Evolutionary conservation across 352 stramenopile species (phyloP).

Genomic region (Phytopythium mirpurense): DNA sequence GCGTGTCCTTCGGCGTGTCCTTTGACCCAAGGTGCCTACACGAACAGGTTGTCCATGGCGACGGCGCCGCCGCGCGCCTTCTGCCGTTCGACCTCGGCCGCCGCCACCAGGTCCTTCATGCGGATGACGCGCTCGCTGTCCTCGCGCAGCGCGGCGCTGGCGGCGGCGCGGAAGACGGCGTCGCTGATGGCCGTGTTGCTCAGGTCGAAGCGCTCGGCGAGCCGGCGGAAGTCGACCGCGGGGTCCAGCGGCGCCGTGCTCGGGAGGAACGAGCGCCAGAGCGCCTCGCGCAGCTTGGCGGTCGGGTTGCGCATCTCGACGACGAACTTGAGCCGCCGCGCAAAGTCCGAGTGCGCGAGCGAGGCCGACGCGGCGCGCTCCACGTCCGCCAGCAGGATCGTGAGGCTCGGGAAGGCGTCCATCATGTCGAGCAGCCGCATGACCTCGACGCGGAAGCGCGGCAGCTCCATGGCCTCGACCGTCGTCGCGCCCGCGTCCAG

Average conservation of each 20-base stretch:
- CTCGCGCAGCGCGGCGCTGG: slow-evolving; percentile 58
- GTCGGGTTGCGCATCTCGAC: slow-evolving; percentile 81
- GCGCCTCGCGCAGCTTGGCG: slow-evolving; percentile 55
- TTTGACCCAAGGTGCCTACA: no score
- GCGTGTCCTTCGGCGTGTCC: no score
- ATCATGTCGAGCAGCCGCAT: slow-evolving; percentile 76
- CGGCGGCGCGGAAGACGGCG: slow-evolving; percentile 76
- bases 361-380: slow-evolving; percentile 37
- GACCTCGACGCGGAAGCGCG: slow-evolving; percentile 68
- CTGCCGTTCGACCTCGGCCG: slow-evolving; percentile 67
- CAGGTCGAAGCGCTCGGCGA: slow-evolving; percentile 71
- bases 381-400: slow-evolving; percentile 71
- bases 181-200: slow-evolving; percentile 77
- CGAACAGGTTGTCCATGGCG: slow-evolving; percentile 80
- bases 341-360: slow-evolving; percentile 63
- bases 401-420: slow-evolving; percentile 72
- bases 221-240: slow-evolving; percentile 61
- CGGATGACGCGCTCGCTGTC: slow-evolving; percentile 57
- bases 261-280: slow-evolving; percentile 79
- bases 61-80: slow-evolving; percentile 51
- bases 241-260: slow-evolving; percentile 54
- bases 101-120: slow-evolving; percentile 76
- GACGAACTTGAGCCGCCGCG: slow-evolving; percentile 78
- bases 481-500: slow-evolving; percentile 50
- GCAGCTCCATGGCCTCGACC: slow-evolving; percentile 51